Percentiles rank a stretch among this genome's conserved stretches.
Conservation (phyloP, 192 early-diverging fungal genomes). For the Pilaira anomala region DNA sequence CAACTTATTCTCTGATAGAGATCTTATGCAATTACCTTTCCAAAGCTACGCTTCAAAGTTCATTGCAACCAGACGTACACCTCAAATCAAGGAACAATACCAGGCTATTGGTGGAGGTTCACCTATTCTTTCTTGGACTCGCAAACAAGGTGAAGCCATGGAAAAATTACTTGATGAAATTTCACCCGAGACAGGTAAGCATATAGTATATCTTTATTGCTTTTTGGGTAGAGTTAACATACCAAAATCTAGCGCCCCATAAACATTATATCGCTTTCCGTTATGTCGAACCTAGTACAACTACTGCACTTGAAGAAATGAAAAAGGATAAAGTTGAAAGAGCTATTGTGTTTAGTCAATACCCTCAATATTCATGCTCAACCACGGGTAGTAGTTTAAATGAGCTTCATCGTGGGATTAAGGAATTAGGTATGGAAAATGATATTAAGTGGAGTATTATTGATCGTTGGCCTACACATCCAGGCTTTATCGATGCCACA, state of each 20-base stretch:
- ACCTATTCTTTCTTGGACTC: constrained; percentile 89
- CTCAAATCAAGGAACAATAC: constrained; percentile 88
- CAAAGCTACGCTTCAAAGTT: constrained; percentile 67
- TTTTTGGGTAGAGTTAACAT: background rate
- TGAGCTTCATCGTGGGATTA: constrained; percentile 70
- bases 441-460: constrained; percentile 91
- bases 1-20: constrained; percentile 86
- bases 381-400: constrained; percentile 92
- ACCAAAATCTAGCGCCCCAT: constrained; percentile 64
- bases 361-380: constrained; percentile 96
- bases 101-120: constrained; percentile 91
- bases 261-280: constrained; percentile 91
- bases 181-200: constrained; percentile 69
- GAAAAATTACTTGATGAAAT: constrained; percentile 69
- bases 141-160: constrained; percentile 78
- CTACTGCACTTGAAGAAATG: constrained; percentile 73
- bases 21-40: constrained; percentile 87
- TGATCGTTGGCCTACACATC: constrained; percentile 90
- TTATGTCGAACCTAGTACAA: constrained; percentile 81
- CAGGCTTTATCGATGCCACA: constrained; percentile 80
- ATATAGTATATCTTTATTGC: background rate
- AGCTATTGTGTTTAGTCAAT: constrained; percentile 89
- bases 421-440: constrained; percentile 57
- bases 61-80: constrained; percentile 81
- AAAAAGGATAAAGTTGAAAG: constrained; percentile 75